Conservation (phyloP, 192 early-diverging fungal genomes). For the Backusella macrospora region DNA sequence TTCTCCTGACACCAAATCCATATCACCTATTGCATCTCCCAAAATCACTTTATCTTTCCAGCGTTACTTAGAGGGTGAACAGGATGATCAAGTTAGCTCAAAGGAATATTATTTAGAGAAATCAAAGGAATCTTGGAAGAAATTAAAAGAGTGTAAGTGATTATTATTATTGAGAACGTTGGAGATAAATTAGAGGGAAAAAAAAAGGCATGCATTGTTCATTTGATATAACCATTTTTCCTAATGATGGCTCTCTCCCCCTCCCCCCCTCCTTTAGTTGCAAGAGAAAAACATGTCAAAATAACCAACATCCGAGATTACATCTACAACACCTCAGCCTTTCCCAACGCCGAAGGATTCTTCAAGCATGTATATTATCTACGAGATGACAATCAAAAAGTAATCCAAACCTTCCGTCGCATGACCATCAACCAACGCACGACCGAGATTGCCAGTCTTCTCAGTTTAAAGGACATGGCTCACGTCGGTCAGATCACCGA, state of each 20-base stretch:
- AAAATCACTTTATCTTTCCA: not conserved
- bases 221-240: not conserved
- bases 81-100: not conserved
- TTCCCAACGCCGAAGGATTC: constrained; percentile 51
- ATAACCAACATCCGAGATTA: constrained; percentile 31
- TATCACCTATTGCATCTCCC: not conserved
- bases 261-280: constrained; percentile 10
- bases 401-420: constrained; percentile 60
- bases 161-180: not conserved
- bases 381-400: constrained; percentile 33
- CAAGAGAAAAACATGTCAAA: constrained; percentile 25
- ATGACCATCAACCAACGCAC: constrained; percentile 56
- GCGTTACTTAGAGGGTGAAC: not conserved
- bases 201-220: not conserved
- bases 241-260: not conserved
- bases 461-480: constrained; percentile 38
- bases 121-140: constrained; percentile 25
- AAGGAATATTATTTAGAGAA: not conserved
- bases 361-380: constrained; percentile 62
- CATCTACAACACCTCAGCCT: constrained; percentile 18
- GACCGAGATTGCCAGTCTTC: constrained; percentile 53
- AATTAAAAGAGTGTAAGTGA: constrained; percentile 28
- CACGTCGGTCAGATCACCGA: constrained; percentile 58
- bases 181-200: no score
- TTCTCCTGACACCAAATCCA: no score